Conservation (phyloP, 108 stramenopile species). For the Skeletonema marinoi region DNA sequence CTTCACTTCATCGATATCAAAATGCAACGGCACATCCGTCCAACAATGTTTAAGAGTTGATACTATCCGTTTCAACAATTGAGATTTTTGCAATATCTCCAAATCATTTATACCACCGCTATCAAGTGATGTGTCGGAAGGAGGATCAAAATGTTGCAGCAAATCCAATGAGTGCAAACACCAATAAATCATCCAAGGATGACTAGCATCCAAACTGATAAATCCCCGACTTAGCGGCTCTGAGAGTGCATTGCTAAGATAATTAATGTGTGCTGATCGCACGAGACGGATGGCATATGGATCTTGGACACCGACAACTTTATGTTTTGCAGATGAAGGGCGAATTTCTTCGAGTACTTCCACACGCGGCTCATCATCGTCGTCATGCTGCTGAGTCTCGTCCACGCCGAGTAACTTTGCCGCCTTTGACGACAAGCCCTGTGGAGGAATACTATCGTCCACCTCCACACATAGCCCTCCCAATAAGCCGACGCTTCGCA, state of each 20-base stretch:
- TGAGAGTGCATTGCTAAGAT: slow-evolving; percentile 45
- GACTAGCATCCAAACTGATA: slow-evolving; percentile 91
- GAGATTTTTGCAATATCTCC: slow-evolving; percentile 22
- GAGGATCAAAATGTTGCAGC: slow-evolving; percentile 60
- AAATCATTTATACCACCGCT: slow-evolving; percentile 8
- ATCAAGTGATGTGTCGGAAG: background rate
- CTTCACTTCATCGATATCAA: slow-evolving; percentile 12
- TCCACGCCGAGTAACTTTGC: slow-evolving; percentile 5
- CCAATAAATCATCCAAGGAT: slow-evolving; percentile 98
- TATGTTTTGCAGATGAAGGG: background rate
- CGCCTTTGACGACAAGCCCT: slow-evolving; percentile 11
- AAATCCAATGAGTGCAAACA: slow-evolving; percentile 92
- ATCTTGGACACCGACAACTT: slow-evolving; percentile 1
- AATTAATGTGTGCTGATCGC: slow-evolving; percentile 42
- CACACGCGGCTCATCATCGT: slow-evolving; percentile 1
- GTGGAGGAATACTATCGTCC: background rate
- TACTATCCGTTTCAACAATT: slow-evolving; percentile 57
- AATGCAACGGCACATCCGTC: slow-evolving; percentile 23
- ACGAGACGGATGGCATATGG: slow-evolving; percentile 50
- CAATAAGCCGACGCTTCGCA: slow-evolving; percentile 67
- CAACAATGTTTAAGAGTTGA: slow-evolving; percentile 69
- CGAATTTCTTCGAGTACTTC: background rate
- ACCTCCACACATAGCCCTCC: slow-evolving; percentile 3
- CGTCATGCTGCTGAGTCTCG: background rate
- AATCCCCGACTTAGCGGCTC: slow-evolving; percentile 56